Percentiles rank a stretch among this genome's conserved stretches.
These are phyloP conservation scores for Leccinum rimulosum DNA, from an alignment of 768 basidiomycete genomes.

Conservation along the genomic window DNA sequence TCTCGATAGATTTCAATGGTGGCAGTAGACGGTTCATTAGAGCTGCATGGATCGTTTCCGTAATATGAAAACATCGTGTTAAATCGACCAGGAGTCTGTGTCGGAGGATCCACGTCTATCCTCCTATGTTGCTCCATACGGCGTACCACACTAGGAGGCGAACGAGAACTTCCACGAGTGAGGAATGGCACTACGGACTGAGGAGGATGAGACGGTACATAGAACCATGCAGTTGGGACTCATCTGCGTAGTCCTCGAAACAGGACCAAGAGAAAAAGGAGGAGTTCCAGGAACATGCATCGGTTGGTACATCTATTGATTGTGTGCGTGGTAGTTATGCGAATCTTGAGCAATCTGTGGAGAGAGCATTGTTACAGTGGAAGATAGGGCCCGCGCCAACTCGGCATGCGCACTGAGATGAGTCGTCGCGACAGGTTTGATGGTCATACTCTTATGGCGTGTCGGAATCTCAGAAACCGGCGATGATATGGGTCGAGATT, in stretches of 20 bases:
- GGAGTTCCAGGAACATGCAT: conserved; percentile 27
- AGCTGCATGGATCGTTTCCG: conserved; percentile 15
- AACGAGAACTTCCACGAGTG: conserved; percentile 12
- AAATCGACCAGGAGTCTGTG: conserved; percentile 46
- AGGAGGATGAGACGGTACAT: conserved; percentile 7
- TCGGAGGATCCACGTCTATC: conserved; percentile 32
- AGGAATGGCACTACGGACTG: conserved; percentile 15
- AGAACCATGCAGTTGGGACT: conserved; percentile 18
- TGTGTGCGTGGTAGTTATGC: conserved; percentile 31
- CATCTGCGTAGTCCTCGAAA: conserved; percentile 5
- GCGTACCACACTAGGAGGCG: conserved; percentile 11
- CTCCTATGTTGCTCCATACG: conserved; percentile 38
- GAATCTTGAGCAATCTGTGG: conserved; percentile 26
- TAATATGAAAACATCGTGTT: conserved; percentile 36
- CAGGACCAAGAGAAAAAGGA: conserved; percentile 5
- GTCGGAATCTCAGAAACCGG: conserved; percentile 27
- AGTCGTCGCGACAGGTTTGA: conserved; percentile 20
- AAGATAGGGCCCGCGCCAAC: conserved; percentile 26
- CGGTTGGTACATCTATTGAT: conserved; percentile 32
- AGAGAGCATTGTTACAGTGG: conserved; percentile 28
- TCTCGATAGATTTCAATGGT: conserved; percentile 24
- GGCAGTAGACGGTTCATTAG: conserved; percentile 7
- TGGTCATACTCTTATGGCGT: conserved; percentile 32
- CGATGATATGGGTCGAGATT: conserved; percentile 29
- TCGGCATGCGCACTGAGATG: conserved; percentile 21